phyloP scores from a whole-genome alignment of 371 early-diverging fungal species.

The Zopfochytrium polystomum region DNA sequence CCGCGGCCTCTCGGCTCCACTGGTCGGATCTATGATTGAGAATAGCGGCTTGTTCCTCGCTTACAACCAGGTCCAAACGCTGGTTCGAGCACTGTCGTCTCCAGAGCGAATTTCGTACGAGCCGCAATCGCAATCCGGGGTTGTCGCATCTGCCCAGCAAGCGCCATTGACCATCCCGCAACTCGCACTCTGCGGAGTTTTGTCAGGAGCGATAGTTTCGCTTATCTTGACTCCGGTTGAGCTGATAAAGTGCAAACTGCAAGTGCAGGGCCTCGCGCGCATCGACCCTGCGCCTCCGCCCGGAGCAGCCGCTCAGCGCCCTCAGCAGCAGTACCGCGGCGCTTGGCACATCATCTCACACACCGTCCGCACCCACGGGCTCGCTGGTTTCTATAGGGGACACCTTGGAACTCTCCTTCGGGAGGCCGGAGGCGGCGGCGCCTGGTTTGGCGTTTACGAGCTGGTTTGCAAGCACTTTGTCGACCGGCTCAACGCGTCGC shows the following conservation, averaged over 20 bases:
- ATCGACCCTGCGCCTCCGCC: slow-evolving; percentile 21
- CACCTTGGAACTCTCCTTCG: slow-evolving; percentile 83
- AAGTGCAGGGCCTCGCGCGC: slow-evolving; percentile 71
- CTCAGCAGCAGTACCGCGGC: slow-evolving; percentile 57
- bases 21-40: slow-evolving; percentile 91
- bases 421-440: slow-evolving; percentile 88
- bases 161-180: slow-evolving; percentile 65
- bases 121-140: too few relatives aligned
- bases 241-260: slow-evolving; percentile 91
- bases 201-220: slow-evolving; percentile 84
- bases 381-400: slow-evolving; percentile 84
- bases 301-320: slow-evolving; percentile 13
- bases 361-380: slow-evolving; percentile 63
- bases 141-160: too few relatives aligned
- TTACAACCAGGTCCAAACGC: slow-evolving; percentile 77
- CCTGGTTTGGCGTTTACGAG: slow-evolving; percentile 96
- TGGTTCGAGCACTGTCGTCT: slow-evolving; percentile 49
- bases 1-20: slow-evolving; percentile 83
- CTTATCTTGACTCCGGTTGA: slow-evolving; percentile 92
- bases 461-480: slow-evolving; percentile 64
- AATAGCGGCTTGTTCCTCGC: slow-evolving; percentile 88
- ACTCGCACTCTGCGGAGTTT: slow-evolving; percentile 76
- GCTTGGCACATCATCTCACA: slow-evolving; percentile 71
- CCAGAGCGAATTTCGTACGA: too few relatives aligned
- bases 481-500: slow-evolving; percentile 21